Evolutionary conservation across 345 rosid species (phyloP), one percentile per base, ranked within the genome.

Genomic region (Eucalyptus victrix): DNA sequence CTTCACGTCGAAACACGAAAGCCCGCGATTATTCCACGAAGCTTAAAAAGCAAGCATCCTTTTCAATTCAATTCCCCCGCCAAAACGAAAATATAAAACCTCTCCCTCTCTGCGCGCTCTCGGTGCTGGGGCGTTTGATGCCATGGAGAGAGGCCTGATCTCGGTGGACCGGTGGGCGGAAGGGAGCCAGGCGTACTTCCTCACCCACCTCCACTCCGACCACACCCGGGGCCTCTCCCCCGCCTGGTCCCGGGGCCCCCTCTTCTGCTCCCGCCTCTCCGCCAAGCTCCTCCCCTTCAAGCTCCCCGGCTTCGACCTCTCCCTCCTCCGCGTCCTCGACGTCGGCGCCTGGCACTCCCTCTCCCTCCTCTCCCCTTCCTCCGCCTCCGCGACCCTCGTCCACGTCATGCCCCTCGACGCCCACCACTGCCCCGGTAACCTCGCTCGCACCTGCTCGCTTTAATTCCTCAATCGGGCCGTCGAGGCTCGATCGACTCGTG

Each of bases 181-280:
- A 9, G 95, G 94, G 16, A 95, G 98, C 92, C 96, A 95, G 56
- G 95, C 92, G 4, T 96, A 97, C 94, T 96, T 96, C 93, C 89
- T 95, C 87, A 96, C 97, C 21, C 98, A 96, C 92, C 92, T 96
- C 76, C 97, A 95, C 95, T 86, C 95, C 54, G 99, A 96, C 49
- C 97, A 95, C 91, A 96, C 96, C 45, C 92, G 89, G 9, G 98
- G 98, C 91, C 95, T 96, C 69, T 88, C 93, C 92, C 89, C 94
- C 53, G 44, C 86, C 24, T 97, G 99, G 98, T 87, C 92, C 21
- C 87, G 89, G 13, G 97, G 94, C 49, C 96, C 94, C 49, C 94
- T 97, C 94, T 96, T 90, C 95, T 97, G 98, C 94, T 96, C 99
- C 60, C 94, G 91, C 90, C 90, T 93, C 91, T 95, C 98, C 86